Evolutionary conservation across 768 basidiomycete genomes (phyloP), one percentile per base, ranked within the genome.

Genomic region (Butyriboletus loyo): DNA sequence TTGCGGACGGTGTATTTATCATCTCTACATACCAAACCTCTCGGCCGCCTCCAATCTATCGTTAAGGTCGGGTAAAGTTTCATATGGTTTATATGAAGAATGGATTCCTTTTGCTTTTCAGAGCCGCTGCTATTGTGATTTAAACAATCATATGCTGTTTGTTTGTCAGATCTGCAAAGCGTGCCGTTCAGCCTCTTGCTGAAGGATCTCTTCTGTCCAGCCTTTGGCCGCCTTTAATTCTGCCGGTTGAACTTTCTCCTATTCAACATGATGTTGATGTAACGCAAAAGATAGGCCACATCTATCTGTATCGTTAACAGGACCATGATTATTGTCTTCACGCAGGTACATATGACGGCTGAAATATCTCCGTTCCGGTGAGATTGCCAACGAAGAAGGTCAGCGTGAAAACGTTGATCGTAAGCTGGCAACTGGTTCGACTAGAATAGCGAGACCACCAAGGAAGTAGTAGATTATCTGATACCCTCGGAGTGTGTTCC

Each of bases 361-460:
- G 62, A 38, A 70, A 64, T 22, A 69, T 63, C 46, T 56, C 53
- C 8, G 60, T 58, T 4, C 64, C 70, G 24, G 61, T 35, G 41
- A 65, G 50, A 45, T 66, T 69, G 1, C 64, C 55, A 7, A 63
- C 36, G 27, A 59, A 62, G 25, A 59, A 54, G 14, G 48, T 52
- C 17, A 64, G 34, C 9, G 57, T 57, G 52, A 60, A 10, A 5
- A 58, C 58, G 11, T 64, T 65, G 46, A 65, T 51, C 27, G 54
- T 64, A 11, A 60, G 53, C 58, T 62, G 10, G 36, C 7, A 19
- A n/a, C 19, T 7, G 2, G 32, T 36, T 47, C 24, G 27, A 77
- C 68, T 15, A 75, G 8, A 52, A 73, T 71, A 0, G 74, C 73
- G 11, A 76, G 61, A 11, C 66, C 70, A 5, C 75, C 72, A 21